phyloP scores from a whole-genome alignment of 2,329 filamentous ascomycete species.

The Didymella lethalis region DNA sequence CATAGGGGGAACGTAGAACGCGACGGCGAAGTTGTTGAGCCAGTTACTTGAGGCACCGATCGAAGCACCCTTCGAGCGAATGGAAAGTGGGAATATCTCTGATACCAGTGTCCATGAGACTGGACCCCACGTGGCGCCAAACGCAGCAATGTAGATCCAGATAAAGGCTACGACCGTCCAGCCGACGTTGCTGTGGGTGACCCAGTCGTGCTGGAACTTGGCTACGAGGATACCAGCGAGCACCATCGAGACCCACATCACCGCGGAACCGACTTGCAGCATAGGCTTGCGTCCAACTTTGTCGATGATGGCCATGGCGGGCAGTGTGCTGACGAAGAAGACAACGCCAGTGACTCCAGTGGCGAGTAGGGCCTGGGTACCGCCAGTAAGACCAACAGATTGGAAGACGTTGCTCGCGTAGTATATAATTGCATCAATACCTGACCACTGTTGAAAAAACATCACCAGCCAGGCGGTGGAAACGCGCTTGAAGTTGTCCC shows the following conservation, averaged over 20 bases:
- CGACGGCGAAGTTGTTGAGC: conserved; percentile 52
- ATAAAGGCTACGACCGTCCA: conserved; percentile 44
- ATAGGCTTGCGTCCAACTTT: conserved; percentile 64
- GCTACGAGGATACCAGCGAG: conserved; percentile 40
- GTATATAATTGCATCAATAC: conserved; percentile 58
- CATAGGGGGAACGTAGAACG: conserved; percentile 47
- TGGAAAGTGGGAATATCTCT: conserved; percentile 49
- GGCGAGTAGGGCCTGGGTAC: conserved; percentile 65
- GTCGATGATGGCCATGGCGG: conserved; percentile 64
- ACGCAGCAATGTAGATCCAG: conserved; percentile 43
- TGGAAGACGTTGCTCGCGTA: conserved; percentile 68
- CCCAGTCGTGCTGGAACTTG: conserved; percentile 40
- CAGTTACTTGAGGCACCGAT: conserved; percentile 50
- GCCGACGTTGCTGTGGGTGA: conserved; percentile 30
- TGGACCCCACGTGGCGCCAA: conserved; percentile 43
- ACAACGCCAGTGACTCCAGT: conserved; percentile 67
- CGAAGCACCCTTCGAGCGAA: conserved; percentile 49
- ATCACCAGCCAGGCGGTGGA: conserved; percentile 56
- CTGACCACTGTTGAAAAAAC: conserved; percentile 60
- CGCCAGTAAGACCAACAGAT: conserved; percentile 64
- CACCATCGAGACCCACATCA: conserved; percentile 47
- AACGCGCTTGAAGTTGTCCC: conserved; percentile 61
- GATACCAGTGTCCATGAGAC: conserved; percentile 40
- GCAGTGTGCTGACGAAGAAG: conserved; percentile 66
- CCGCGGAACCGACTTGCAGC: conserved; percentile 60